Percentiles rank a stretch among this genome's conserved stretches.
Evolutionary conservation across 2,329 filamentous ascomycete species (phyloP).

Genomic region (Scytalidium lignicola): DNA sequence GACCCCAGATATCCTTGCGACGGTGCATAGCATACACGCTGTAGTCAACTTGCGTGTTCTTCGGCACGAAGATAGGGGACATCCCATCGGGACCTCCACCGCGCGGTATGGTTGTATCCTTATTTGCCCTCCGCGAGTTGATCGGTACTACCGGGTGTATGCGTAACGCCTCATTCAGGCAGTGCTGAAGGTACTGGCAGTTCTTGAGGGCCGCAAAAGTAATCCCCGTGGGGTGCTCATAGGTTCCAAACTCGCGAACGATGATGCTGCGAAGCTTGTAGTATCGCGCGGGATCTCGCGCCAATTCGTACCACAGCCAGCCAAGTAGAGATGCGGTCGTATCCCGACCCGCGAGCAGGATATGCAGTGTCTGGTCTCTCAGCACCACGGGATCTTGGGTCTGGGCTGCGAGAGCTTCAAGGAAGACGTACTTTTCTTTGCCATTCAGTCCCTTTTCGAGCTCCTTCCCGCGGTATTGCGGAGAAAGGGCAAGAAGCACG

Average conservation of each 20-base stretch:
- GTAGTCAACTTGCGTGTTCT: conserved; percentile 25
- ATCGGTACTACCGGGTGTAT: conserved; percentile 48
- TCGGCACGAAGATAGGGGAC: conserved; percentile 26
- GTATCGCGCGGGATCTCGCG: conserved; percentile 35
- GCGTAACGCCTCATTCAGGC: conserved; percentile 38
- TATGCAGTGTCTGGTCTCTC: conserved; percentile 45
- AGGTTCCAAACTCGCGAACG: conserved; percentile 31
- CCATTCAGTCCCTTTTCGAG: conserved; percentile 18
- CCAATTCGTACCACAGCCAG: conserved; percentile 41
- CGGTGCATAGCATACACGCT: conserved; percentile 28
- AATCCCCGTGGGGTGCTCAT: conserved; percentile 19
- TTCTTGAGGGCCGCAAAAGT: conserved; percentile 22
- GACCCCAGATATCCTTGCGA: conserved; percentile 32
- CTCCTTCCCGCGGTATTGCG: conserved; percentile 21
- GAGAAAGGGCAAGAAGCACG: conserved; percentile 32
- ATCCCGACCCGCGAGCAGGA: conserved; percentile 54
- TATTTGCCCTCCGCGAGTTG: conserved; percentile 43
- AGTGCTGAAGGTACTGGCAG: conserved; percentile 24
- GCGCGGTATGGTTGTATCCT: conserved; percentile 34
- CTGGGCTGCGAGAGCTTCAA: conserved; percentile 49
- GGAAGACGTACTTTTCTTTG: conserved; percentile 40
- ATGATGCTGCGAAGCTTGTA: conserved; percentile 37
- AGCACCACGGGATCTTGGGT: conserved; percentile 40
- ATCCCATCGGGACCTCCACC: conserved; percentile 31
- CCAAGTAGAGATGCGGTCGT: conserved; percentile 49